These are phyloP conservation scores for Apiotrichum siamense DNA, from an alignment of 1,284 basidiomycete species.

Conservation along the genomic window DNA sequence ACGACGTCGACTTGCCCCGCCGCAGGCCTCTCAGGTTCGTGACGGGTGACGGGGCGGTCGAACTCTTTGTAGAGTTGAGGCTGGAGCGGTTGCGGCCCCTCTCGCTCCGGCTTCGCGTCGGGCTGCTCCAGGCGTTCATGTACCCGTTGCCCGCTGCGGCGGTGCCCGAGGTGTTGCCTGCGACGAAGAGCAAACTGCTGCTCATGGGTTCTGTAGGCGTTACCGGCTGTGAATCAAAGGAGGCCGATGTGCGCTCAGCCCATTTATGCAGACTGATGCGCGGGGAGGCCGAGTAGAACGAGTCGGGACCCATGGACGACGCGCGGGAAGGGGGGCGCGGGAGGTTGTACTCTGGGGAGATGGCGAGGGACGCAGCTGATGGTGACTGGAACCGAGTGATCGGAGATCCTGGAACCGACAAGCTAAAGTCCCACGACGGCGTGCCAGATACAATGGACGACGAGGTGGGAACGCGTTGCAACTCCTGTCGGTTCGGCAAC, in stretches of 20 bases:
- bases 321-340: slow-evolving; percentile 13
- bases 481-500: slow-evolving; percentile 34
- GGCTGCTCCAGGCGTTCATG: not conserved
- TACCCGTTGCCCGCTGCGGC: not conserved
- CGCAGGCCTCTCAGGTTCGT: slow-evolving; percentile 7
- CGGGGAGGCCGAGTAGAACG: slow-evolving; percentile 22
- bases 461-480: slow-evolving; percentile 31
- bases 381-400: slow-evolving; percentile 12
- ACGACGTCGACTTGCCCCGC: slow-evolving; percentile 22
- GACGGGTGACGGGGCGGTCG: not conserved
- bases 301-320: slow-evolving; percentile 11
- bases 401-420: slow-evolving; percentile 30
- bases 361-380: slow-evolving; percentile 5
- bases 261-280: slow-evolving; percentile 34
- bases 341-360: slow-evolving; percentile 15
- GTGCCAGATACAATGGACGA: slow-evolving; percentile 30
- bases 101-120: not conserved
- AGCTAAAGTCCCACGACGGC: slow-evolving; percentile 39
- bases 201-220: slow-evolving; percentile 8
- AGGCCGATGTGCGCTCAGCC: slow-evolving; percentile 26
- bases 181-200: not conserved
- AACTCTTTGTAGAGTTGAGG: not conserved
- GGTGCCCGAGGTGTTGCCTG: not conserved
- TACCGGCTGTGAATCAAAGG: slow-evolving; percentile 14
- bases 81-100: not conserved